Evolutionary conservation across 2,329 filamentous ascomycete genomes (phyloP).

Genomic region (Fusarium irregulare): DNA sequence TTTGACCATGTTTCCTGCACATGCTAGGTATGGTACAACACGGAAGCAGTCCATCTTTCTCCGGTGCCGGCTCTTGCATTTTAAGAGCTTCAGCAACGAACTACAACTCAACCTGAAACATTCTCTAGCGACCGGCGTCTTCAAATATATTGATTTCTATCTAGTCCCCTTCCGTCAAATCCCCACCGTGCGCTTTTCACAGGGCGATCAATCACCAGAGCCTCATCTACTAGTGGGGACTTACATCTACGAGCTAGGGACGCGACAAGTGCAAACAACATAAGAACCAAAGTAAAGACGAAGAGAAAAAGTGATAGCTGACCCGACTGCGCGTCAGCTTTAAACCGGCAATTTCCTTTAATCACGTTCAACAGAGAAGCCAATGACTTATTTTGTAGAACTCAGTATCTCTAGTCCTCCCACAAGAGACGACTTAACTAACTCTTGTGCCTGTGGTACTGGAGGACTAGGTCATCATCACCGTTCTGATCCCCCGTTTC

Average conservation of each 20-base stretch:
- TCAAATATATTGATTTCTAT: background rate
- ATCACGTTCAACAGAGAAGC: background rate
- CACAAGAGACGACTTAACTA: background rate
- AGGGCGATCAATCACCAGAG: background rate
- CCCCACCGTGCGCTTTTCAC: conserved; percentile 20
- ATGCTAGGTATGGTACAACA: background rate
- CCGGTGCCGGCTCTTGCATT: background rate
- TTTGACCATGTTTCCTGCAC: background rate
- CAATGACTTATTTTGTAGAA: background rate
- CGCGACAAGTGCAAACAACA: background rate
- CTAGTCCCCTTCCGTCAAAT: background rate
- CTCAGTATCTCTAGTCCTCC: background rate
- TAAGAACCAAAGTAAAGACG: background rate
- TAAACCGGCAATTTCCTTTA: rapidly evolving
- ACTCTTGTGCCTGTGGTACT: background rate
- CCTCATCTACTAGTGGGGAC: background rate
- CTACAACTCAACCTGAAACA: background rate
- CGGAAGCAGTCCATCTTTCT: background rate
- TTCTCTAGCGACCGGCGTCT: background rate
- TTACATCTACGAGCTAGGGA: background rate
- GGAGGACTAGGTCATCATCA: background rate
- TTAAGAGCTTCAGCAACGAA: background rate
- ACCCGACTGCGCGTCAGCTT: background rate
- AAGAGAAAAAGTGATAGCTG: background rate
- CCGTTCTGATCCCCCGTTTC: background rate